Evolutionary conservation across 108 stramenopile species (phyloP), one percentile per base, ranked within the genome.

Genomic region (Pseudonitzschia delicatissima): DNA sequence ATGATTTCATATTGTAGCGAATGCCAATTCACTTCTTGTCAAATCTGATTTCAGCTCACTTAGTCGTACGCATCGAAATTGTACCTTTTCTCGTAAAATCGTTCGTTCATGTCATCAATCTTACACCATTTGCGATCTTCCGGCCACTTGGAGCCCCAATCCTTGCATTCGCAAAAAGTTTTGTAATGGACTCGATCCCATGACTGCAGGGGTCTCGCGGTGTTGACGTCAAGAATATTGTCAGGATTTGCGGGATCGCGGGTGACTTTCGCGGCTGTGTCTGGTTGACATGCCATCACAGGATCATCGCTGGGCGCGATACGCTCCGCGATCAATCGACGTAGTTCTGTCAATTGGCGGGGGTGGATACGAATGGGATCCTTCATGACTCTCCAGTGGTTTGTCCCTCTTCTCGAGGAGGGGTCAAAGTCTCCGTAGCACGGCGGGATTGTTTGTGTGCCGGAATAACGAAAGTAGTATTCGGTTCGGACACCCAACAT

Each of bases 131-230:
- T 65, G 32, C 61, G 62, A 31, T 79, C 78, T 40, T 70, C 73
- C 13, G 64, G 59, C 60, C 62, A 79, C 20, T 69, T 66, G 9
- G 57, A 61, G 12, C 25, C 52, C 78, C 78, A 79, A 34, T 74
- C 66, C 48, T 71, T 62, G 45, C 78, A 79, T 49, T 79, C 78
- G 39, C 78, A 79, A 62, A 74, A 79, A 20, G 50, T 57, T 44
- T 57, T 44, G 45, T 49, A 32, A 28, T 74, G 65, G 5, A 59
- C 44, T 23, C 57, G 27, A 31, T 74, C 45, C 6, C 51, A 21
- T 15, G 32, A 58, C 47, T 71, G 68, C n/a, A 79, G 32, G 1
- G 78, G 78, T 15, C 78, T 73, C n/a, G 69, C 60, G 5, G 60
- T 32, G 18, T 78, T 58, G 49, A 79, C 69, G 9, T 40, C 28